Base-by-base conservation (phyloP, 768 basidiomycete genomes). In the Grammothele lineata region DNA sequence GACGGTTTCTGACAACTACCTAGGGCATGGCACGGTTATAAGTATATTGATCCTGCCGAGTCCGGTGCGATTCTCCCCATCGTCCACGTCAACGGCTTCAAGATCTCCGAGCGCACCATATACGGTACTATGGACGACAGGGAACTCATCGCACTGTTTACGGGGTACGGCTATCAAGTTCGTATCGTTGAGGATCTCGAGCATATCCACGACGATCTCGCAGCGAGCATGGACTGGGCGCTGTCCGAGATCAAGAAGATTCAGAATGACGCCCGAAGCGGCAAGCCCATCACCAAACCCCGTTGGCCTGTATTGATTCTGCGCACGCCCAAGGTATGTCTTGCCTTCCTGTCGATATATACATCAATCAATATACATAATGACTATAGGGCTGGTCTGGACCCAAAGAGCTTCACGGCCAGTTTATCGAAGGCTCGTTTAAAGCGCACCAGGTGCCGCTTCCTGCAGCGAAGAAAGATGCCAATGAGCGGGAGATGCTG, bases 31-130 rank as follows among this genome's bases (percentile, higher is more conserved):
- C 89, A 92, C 57, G 84, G 76, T 5, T 84, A 74, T 79, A 93
- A 96, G 71, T 96, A 85, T 62, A 80, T 94, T 56, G 91, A 96
- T 60, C 92, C 92, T 19, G 79, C 78, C 14, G 92, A 93, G 66
- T 87, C 85, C 3, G 92, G 92, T 17, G 91, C 92, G 0, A 89
- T 94, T 17, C 70, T 96, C n/a, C 92, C 92, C 21, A 89, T 94
- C 53, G 71, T 96, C 1, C 88, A 92, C 59, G 78, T 86, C 53
- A 92, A 92, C 54, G 85, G 87, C 14, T 91, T 89, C 76, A 87
- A 92, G 73, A 93, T 94, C 51, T 89, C 87, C 0, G 89, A 93
- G 61, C 78, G 90, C 30, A 94, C 92, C 14, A 85, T 96, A 48
- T 85, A 82, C 48, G 92, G 92, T 33, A 84, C 84, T 18, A 92